Percentiles rank a stretch among this genome's conserved stretches.
These are phyloP conservation scores for Aspergillus hiratsukae DNA, from an alignment of 2,329 filamentous ascomycete genomes.

Conservation along the genomic window DNA sequence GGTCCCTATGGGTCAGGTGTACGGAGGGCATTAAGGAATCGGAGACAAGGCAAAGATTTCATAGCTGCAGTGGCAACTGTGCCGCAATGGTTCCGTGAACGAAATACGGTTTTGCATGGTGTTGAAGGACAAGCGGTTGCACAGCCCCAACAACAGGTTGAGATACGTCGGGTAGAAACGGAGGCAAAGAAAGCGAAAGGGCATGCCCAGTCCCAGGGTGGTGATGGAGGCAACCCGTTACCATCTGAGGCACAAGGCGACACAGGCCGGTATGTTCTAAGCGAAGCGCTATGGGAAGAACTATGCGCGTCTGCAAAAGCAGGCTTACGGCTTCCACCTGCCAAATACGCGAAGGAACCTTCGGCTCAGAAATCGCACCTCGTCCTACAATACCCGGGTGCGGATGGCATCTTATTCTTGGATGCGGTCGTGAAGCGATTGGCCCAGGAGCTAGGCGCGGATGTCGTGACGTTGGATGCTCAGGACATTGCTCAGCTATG, in stretches of 20 bases:
- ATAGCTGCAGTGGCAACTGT: conserved; percentile 21
- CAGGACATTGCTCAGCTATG: conserved; percentile 45
- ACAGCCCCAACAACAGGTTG: conserved; percentile 20
- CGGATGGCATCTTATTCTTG: conserved; percentile 52
- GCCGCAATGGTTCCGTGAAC: conserved; percentile 36
- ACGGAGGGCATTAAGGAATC: conserved; percentile 36
- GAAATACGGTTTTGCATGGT: conserved; percentile 28
- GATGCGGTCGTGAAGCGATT: conserved; percentile 60
- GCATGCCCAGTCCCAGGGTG: conserved; percentile 18
- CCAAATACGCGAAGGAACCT: conserved; percentile 43
- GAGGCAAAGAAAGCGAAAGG: conserved; percentile 12
- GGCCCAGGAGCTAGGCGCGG: conserved; percentile 52
- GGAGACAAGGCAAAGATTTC: conserved; percentile 19
- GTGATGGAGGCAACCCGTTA: conserved; percentile 21
- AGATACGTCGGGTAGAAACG: conserved; percentile 20
- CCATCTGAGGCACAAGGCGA: conserved; percentile 12
- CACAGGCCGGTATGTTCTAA: conserved; percentile 34
- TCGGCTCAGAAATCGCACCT: conserved; percentile 52
- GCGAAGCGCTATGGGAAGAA: conserved; percentile 43
- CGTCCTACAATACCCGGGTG: conserved; percentile 55
- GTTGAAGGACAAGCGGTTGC: conserved; percentile 6
- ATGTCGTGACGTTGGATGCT: conserved; percentile 42
- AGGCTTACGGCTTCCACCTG: conserved; percentile 42
- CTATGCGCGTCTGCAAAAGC: conserved; percentile 49
- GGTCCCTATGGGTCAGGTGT: conserved; percentile 38